A percentile compares a stretch with the other conserved stretches of the same genome.
Conservation (phyloP, 2,329 filamentous ascomycete species). For the Fusarium solani-melongenae region DNA sequence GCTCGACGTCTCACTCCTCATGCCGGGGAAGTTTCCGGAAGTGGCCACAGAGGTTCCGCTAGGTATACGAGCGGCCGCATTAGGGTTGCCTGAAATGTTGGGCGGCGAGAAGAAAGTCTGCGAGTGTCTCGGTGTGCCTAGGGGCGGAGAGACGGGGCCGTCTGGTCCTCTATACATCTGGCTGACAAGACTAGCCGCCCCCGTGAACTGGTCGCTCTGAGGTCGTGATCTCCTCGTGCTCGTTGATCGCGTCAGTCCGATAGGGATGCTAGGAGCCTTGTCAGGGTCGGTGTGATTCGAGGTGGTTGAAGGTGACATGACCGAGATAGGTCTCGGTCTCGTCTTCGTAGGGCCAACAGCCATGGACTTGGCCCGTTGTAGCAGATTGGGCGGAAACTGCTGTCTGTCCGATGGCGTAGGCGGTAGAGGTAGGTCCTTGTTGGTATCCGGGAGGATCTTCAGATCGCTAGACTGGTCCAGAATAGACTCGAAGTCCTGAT, state of each 20-base stretch:
- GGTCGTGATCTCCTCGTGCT: constrained; percentile 67
- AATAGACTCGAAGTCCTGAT: constrained; percentile 95
- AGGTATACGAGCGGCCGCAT: constrained; percentile 62
- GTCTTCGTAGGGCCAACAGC: constrained; percentile 61
- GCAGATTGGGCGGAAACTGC: constrained; percentile 59
- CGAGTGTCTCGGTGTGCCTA: constrained; percentile 68
- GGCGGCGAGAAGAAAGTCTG: constrained; percentile 71
- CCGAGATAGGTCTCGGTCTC: constrained; percentile 67
- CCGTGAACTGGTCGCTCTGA: constrained; percentile 72
- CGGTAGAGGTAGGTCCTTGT: constrained; percentile 90
- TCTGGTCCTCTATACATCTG: constrained; percentile 88
- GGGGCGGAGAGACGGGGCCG: constrained; percentile 69
- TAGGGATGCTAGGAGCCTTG: constrained; percentile 81
- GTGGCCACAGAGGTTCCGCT: constrained; percentile 58
- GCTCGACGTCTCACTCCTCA: constrained; percentile 73
- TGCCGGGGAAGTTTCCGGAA: constrained; percentile 77
- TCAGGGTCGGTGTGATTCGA: constrained; percentile 72
- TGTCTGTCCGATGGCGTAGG: constrained; percentile 64
- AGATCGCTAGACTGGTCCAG: constrained; percentile 80
- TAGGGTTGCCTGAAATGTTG: constrained; percentile 61
- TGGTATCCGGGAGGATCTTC: constrained; percentile 60
- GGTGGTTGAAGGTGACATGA: constrained; percentile 57
- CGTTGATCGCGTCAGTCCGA: constrained; percentile 66
- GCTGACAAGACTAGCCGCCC: constrained; percentile 79
- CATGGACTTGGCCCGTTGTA: constrained; percentile 72